Base-by-base conservation (phyloP, 2,329 filamentous ascomycete genomes). In the Exophiala sp. region DNA sequence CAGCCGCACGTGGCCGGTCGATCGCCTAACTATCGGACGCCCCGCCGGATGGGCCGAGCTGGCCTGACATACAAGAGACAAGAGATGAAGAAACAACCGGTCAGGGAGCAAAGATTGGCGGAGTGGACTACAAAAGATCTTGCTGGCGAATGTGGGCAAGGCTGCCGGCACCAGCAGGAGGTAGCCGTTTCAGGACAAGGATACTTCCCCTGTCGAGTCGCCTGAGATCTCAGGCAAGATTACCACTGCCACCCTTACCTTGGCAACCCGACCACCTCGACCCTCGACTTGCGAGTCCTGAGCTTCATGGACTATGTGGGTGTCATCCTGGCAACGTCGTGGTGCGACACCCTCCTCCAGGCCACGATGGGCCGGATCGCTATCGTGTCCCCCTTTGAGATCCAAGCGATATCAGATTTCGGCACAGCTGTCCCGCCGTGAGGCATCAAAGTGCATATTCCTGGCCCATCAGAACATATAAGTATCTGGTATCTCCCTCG, bases 361-460 rank as follows among this genome's bases (percentile, higher is more conserved):
- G n/a, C 21, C n/a, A 8, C n/a, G 2, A n/a, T 8, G 10, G 18
- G 19, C 30, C 16, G 16, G n/a, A 37, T 44, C 48, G 24, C 14
- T 24, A n/a, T 32, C 24, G 9, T 23, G 22, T 21, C 44, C 27
- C 43, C 47, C 39, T 35, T n/a, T 46, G 35, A 21, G 48, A 51
- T 48, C 34, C 24, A 50, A 44, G 30, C 52, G 35, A 52, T 30
- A 43, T 52, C 40, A 45, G 29, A 43, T 37, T 44, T 50, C 46
- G 42, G 43, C 32, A 27, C n/a, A 30, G 23, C 22, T 9, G 22
- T 14, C 35, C n/a, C 16, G 35, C 18, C 35, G 14, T n/a, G n/a
- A 9, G 29, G 29, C 29, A 32, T 10, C 11, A 13, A 32, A 7
- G n/a, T 32, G 11, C 29, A 9, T 32, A n/a, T 3, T 32, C 29